A percentile compares a stretch with the other conserved stretches of the same genome.
These are phyloP conservation scores for Fusarium domesticum DNA, from an alignment of 2,329 filamentous ascomycete genomes.

Conservation along the genomic window DNA sequence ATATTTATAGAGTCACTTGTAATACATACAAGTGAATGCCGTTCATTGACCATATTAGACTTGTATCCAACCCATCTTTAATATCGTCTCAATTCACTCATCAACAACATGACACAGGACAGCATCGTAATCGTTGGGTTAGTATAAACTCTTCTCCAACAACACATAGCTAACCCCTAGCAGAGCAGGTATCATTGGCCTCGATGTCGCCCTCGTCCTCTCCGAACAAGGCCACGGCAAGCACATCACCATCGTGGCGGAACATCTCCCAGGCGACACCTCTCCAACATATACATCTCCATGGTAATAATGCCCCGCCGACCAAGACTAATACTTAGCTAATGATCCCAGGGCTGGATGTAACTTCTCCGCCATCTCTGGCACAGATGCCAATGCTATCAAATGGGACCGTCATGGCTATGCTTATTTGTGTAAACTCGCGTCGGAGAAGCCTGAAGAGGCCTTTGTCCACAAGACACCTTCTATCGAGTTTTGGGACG, in stretches of 20 bases:
- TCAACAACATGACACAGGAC: not conserved
- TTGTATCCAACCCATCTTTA: too few relatives aligned
- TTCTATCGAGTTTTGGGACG: conserved; percentile 42
- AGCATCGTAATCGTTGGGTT: conserved; percentile 28
- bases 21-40: too few relatives aligned
- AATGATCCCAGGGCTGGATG: conserved; percentile 37
- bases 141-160: not conserved
- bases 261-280: conserved; percentile 41
- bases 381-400: conserved; percentile 39
- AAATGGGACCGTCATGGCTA: conserved; percentile 43
- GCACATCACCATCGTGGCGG: conserved; percentile 37
- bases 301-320: conserved; percentile 31
- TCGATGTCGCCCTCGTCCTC: conserved; percentile 39
- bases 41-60: too few relatives aligned
- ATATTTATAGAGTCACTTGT: too few relatives aligned
- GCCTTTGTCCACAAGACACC: conserved; percentile 37
- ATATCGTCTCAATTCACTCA: too few relatives aligned
- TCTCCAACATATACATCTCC: conserved; percentile 40
- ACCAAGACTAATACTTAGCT: not conserved
- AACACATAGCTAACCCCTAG: not conserved
- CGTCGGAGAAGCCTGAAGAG: conserved; percentile 29
- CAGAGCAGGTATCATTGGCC: conserved; percentile 40
- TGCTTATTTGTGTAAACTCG: conserved; percentile 35
- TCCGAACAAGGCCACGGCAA: conserved; percentile 33
- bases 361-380: conserved; percentile 44